Percentiles rank a stretch among this genome's conserved stretches.
Conservation (phyloP, 139 green algal genomes). For the Coelastrella sp. region DNA sequence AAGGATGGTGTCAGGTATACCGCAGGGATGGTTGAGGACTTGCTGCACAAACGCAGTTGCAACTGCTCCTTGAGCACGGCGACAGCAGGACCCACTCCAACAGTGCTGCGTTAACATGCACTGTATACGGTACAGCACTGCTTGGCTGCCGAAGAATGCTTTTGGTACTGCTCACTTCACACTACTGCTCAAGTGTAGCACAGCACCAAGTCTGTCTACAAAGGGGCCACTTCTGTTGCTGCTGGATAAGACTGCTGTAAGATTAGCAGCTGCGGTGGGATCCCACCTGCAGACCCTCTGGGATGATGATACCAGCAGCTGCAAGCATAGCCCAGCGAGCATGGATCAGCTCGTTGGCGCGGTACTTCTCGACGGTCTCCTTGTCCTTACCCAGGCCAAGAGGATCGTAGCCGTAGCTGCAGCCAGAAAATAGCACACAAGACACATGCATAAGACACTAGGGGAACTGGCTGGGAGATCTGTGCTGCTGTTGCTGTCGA, state of each 20-base stretch:
- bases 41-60: not conserved
- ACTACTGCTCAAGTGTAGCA: too few species aligned
- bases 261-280: not conserved
- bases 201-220: too few species aligned
- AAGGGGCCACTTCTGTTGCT: too few species aligned
- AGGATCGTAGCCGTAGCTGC: slow-evolving; percentile 94
- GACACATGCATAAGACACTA: not conserved
- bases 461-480: too few species aligned
- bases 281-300: slow-evolving; percentile 85
- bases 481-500: too few species aligned
- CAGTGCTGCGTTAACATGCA: not conserved
- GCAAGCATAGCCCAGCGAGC: slow-evolving; percentile 98
- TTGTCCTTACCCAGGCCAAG: slow-evolving; percentile 93
- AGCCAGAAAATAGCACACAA: not conserved
- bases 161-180: too few species aligned
- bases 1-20: too few species aligned
- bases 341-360: slow-evolving; percentile 94
- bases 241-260: too few species aligned
- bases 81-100: not conserved
- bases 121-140: not conserved
- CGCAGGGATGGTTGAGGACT: too few species aligned
- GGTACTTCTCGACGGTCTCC: slow-evolving; percentile 91
- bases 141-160: not conserved
- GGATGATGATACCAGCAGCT: slow-evolving; percentile 95
- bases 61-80: not conserved